Base-by-base conservation (phyloP, 2,329 filamentous ascomycete genomes). In the Coniochaeta sp. region DNA sequence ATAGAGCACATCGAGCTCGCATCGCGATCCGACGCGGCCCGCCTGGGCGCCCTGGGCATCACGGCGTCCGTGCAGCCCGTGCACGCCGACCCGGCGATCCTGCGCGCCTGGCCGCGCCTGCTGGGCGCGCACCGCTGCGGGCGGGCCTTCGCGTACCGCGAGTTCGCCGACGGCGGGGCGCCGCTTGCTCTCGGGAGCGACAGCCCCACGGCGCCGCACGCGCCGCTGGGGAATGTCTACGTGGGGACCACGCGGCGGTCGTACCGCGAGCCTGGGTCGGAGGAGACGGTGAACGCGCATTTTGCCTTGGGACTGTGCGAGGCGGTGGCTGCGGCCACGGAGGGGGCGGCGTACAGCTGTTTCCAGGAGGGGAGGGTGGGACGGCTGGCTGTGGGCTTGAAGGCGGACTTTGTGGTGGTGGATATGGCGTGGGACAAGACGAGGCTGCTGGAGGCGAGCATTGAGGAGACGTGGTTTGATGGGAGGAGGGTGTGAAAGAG, bases 1-100 rank as follows among this genome's bases (percentile, higher is more conserved):
- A 84, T 89, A 64, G 86, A 89, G 71, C 86, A 89, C 66, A 73
- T 89, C 3, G 86, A 89, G 68, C 75, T 89, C 32, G 76, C 84
- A 0, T 77, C 77, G 0, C 74, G 76, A 0, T 74, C 76, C 60
- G 86, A 88, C 64, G 85, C 83, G 0, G 73, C 67, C 2, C 74
- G 85, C 1, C 77, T 89, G 0, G 85, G 84, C 6, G 67, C 73
- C 26, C 72, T 86, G 4, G 83, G 85, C 56, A 86, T 89, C 71
- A 85, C 81, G 0, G 82, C 83, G 0, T 83, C 80, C 1, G 76
- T 85, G 17, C 82, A 85, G 65, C 80, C 83, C 0, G 82, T 85
- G 0, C 83, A 86, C 63, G 76, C 81, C 1, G 83, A 85, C 61
- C 86, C 86, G 0, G 82, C 84, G 0, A 85, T 87, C 59, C 72